These are phyloP conservation scores for Ustulina deusta DNA, from an alignment of 2,329 filamentous ascomycete genomes.

Conservation along the genomic window DNA sequence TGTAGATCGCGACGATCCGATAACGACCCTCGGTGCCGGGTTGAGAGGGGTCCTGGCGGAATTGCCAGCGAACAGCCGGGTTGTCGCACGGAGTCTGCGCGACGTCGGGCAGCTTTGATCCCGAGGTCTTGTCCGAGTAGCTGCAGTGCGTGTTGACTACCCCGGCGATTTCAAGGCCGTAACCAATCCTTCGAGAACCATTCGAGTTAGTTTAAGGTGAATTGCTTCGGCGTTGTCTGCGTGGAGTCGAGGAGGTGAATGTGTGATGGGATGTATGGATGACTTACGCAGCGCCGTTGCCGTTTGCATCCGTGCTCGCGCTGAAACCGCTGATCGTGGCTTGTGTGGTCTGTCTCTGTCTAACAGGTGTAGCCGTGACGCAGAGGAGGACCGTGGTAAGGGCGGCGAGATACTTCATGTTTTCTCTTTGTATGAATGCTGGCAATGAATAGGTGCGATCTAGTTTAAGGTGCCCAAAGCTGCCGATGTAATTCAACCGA, in stretches of 20 bases:
- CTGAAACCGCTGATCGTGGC: constrained; percentile 42
- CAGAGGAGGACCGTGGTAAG: constrained; percentile 43
- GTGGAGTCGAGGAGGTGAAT: too few relatives aligned
- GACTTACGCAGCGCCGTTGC: constrained; percentile 44
- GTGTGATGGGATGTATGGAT: neutral
- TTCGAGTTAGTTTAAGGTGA: neutral
- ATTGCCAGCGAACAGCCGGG: constrained; percentile 44
- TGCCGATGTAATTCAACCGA: neutral
- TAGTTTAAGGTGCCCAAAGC: neutral
- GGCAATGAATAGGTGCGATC: neutral
- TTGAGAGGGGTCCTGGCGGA: constrained; percentile 45
- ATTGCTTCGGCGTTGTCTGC: neutral
- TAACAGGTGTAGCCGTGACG: constrained; percentile 40
- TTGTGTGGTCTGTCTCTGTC: constrained; percentile 34
- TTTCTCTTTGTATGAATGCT: constrained; percentile 1
- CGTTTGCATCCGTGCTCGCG: constrained; percentile 39
- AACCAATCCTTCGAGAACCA: constrained; percentile 39
- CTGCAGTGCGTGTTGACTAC: constrained; percentile 37
- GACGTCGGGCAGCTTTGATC: constrained; percentile 40
- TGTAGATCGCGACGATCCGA: constrained; percentile 45
- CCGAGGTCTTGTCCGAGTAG: constrained; percentile 42
- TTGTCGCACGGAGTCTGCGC: constrained; percentile 40
- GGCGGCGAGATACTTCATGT: constrained; percentile 42
- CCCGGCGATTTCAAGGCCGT: constrained; percentile 39
- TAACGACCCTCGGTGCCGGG: constrained; percentile 43